These are phyloP conservation scores for Agaricus sinodeliciosus DNA, from an alignment of 768 basidiomycete genomes.

Conservation along the genomic window DNA sequence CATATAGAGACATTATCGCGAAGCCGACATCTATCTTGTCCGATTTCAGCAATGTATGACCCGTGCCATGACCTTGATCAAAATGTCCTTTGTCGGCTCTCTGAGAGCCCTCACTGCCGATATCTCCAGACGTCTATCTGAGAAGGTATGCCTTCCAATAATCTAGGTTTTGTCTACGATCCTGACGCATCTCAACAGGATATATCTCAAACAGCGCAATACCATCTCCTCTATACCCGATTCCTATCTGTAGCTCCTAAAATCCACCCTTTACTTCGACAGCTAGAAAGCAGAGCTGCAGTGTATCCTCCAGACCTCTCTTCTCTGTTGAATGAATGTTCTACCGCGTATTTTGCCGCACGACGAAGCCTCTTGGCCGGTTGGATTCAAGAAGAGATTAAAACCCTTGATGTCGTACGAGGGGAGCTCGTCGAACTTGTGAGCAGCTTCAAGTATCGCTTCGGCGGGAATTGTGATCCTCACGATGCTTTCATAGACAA, in stretches of 20 bases:
- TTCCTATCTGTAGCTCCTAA: constrained; percentile 69
- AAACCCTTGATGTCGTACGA: constrained; percentile 66
- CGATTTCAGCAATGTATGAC: constrained; percentile 99
- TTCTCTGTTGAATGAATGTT: constrained; percentile 80
- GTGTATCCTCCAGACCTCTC: constrained; percentile 82
- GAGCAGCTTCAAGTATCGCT: constrained; percentile 12
- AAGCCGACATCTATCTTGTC: constrained; percentile 91
- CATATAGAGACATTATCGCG: constrained; percentile 77
- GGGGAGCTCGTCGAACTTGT: constrained; percentile 90
- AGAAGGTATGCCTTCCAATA: constrained; percentile 45
- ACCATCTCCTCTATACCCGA: constrained; percentile 85
- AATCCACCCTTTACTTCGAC: constrained; percentile 71
- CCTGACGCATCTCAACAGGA: constrained; percentile 35
- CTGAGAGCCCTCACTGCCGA: constrained; percentile 75
- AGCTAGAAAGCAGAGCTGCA: constrained; percentile 74
- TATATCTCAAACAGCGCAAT: constrained; percentile 72
- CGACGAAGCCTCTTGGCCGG: constrained; percentile 68
- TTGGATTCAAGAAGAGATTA: constrained; percentile 76
- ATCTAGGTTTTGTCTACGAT: neutral
- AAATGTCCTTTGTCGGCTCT: constrained; percentile 91
- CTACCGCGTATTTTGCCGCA: constrained; percentile 71
- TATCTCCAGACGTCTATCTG: constrained; percentile 64
- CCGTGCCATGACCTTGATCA: constrained; percentile 95
- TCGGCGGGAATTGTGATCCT: too few relatives aligned
- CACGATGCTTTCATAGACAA: constrained; percentile 46